Evolutionary conservation across 202 grass and related monocot species (phyloP).

Genomic region (Cymbopogon flexuosus): DNA sequence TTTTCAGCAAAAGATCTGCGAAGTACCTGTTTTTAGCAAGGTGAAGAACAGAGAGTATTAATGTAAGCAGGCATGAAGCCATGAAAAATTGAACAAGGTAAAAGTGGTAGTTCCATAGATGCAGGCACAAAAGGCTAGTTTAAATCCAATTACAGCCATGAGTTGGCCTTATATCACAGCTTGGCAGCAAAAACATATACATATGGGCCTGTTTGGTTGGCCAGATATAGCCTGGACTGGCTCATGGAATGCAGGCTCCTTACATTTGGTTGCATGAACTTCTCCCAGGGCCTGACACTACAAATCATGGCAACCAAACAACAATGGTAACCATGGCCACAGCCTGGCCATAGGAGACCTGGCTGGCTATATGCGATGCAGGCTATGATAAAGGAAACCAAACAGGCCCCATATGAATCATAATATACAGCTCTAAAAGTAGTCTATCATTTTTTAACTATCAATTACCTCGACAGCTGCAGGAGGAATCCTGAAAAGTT

Average conservation of each 20-base stretch:
- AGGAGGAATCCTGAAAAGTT: conserved; percentile 78
- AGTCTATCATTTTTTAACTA: background rate
- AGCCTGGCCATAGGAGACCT: background rate
- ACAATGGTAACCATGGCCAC: background rate
- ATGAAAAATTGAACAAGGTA: background rate
- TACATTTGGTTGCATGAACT: background rate
- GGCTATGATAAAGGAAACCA: background rate
- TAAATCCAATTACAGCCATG: conserved; percentile 15
- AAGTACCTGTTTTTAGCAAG: conserved; percentile 52
- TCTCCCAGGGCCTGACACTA: background rate
- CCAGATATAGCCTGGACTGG: background rate
- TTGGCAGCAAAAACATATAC: conserved; percentile 12
- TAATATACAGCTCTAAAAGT: background rate
- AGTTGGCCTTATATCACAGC: background rate
- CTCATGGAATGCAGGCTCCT: background rate
- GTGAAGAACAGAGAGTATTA: conserved; percentile 26
- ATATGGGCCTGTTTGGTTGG: background rate
- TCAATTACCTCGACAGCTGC: conserved; percentile 58
- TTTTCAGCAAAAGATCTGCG: conserved; percentile 74
- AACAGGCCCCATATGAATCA: background rate
- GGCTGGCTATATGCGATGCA: background rate
- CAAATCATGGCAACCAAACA: background rate
- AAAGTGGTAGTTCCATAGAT: background rate
- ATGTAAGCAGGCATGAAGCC: background rate
- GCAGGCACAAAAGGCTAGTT: background rate